Conservation (phyloP, 1,139 yeast species). For the Kodamaea fungicola region DNA sequence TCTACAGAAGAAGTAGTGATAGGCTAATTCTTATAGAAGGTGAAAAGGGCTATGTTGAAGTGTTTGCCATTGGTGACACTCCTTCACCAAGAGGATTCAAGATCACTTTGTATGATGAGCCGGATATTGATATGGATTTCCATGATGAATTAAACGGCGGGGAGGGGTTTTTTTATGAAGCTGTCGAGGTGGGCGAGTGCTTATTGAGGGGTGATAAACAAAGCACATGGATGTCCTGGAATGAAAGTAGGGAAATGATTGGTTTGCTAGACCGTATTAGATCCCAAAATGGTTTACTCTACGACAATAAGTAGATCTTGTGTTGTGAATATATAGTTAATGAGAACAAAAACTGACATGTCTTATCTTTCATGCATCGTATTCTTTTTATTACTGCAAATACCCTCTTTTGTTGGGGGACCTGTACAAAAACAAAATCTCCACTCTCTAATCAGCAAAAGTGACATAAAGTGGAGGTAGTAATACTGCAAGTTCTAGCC, state of each 20-base stretch:
- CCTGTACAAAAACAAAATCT: too few relatives aligned
- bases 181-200: constrained; percentile 15
- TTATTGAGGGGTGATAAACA: constrained; percentile 12
- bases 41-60: constrained; percentile 15
- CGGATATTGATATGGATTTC: constrained; percentile 8
- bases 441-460: too few relatives aligned
- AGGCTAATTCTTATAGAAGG: constrained; percentile 18
- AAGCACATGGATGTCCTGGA: constrained; percentile 12
- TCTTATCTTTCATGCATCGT: too few relatives aligned
- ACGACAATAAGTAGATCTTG: too few relatives aligned
- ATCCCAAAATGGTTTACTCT: constrained; percentile 5
- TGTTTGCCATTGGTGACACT: constrained; percentile 12
- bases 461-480: too few relatives aligned
- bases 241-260: constrained; percentile 15
- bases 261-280: constrained; percentile 14
- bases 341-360: too few relatives aligned
- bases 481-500: too few relatives aligned
- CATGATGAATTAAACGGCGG: constrained; percentile 12
- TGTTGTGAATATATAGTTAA: too few relatives aligned
- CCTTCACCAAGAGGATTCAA: constrained; percentile 15
- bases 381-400: too few relatives aligned
- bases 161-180: constrained; percentile 18
- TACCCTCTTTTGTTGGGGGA: too few relatives aligned
- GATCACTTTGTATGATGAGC: constrained; percentile 8
- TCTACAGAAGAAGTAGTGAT: constrained; percentile 14